Conservation (phyloP, 495 filamentous ascomycete species). For the Podospora australis region DNA sequence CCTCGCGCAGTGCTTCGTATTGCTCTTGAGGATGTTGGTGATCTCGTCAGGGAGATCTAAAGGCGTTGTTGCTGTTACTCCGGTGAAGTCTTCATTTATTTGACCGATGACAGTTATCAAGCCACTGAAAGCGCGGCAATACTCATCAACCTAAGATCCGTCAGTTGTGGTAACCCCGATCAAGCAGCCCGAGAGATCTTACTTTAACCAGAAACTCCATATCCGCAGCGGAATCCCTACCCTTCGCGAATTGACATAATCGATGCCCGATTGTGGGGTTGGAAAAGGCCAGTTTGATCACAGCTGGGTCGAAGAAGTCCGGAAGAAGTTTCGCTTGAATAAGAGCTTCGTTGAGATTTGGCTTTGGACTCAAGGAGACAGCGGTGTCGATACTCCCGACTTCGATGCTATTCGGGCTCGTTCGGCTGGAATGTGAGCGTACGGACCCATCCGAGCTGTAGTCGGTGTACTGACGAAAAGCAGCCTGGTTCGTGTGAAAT, state of each 20-base stretch:
- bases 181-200: too few species aligned
- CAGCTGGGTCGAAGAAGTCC: slow-evolving; percentile 39
- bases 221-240: slow-evolving; percentile 36
- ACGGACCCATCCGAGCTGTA: slow-evolving; percentile 24
- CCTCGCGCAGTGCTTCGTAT: slow-evolving; percentile 36
- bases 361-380: neutral
- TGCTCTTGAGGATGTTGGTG: slow-evolving; percentile 28
- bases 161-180: too few species aligned
- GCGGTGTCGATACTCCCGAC: slow-evolving; percentile 15
- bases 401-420: slow-evolving; percentile 6
- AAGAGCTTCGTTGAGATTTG: slow-evolving; percentile 1
- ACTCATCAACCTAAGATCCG: too few species aligned
- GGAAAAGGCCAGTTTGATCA: slow-evolving; percentile 43
- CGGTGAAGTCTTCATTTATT: slow-evolving; percentile 41
- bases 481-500: slow-evolving; percentile 28
- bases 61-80: slow-evolving; percentile 33
- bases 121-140: slow-evolving; percentile 27
- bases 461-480: slow-evolving; percentile 29
- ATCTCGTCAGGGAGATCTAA: slow-evolving; percentile 31
- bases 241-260: slow-evolving; percentile 39
- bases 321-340: slow-evolving; percentile 11
- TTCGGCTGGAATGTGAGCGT: slow-evolving; percentile 1
- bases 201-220: slow-evolving; percentile 45
- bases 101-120: slow-evolving; percentile 36
- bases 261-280: slow-evolving; percentile 38